Percentiles rank a stretch among this genome's conserved stretches.
These are phyloP conservation scores for Entrophospora sp. DNA, from an alignment of 192 early-diverging fungal species.

Conservation along the genomic window DNA sequence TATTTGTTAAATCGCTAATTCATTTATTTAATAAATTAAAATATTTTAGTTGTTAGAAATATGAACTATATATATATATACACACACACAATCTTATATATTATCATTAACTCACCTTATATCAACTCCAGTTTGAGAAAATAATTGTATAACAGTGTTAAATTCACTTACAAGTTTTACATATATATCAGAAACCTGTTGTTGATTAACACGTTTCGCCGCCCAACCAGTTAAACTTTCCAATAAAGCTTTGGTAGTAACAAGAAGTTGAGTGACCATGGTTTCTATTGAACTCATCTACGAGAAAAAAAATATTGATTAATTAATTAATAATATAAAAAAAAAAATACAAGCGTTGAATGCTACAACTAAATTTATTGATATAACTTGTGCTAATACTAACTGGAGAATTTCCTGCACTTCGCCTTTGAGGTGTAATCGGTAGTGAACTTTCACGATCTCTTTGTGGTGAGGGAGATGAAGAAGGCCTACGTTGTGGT, in stretches of 20 bases:
- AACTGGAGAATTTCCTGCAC: constrained; percentile 10
- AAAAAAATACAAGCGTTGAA: not conserved
- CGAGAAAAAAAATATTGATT: not conserved
- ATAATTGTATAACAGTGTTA: constrained; percentile 21
- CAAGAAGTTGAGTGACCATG: constrained; percentile 37
- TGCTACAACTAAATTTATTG: not conserved
- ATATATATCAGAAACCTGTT: constrained; percentile 40
- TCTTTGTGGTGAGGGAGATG: constrained; percentile 1
- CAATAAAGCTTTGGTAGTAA: constrained; percentile 40
- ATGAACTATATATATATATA: too few species aligned
- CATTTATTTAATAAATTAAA: not conserved
- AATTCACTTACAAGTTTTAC: constrained; percentile 35
- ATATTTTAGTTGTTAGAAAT: not conserved
- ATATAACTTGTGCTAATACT: too few species aligned
- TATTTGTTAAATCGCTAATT: constrained; percentile 34
- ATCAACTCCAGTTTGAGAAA: constrained; percentile 23
- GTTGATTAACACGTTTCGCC: constrained; percentile 23
- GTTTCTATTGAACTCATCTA: constrained; percentile 40
- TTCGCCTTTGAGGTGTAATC: not conserved
- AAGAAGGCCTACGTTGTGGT: not conserved
- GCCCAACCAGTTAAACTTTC: constrained; percentile 42
- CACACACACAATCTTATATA: not conserved
- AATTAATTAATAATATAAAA: not conserved
- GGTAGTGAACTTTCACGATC: not conserved
- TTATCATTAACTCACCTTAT: constrained; percentile 23